These are phyloP conservation scores for Xylariaceae sp. DNA, from an alignment of 2,329 filamentous ascomycete species.

Conservation along the genomic window DNA sequence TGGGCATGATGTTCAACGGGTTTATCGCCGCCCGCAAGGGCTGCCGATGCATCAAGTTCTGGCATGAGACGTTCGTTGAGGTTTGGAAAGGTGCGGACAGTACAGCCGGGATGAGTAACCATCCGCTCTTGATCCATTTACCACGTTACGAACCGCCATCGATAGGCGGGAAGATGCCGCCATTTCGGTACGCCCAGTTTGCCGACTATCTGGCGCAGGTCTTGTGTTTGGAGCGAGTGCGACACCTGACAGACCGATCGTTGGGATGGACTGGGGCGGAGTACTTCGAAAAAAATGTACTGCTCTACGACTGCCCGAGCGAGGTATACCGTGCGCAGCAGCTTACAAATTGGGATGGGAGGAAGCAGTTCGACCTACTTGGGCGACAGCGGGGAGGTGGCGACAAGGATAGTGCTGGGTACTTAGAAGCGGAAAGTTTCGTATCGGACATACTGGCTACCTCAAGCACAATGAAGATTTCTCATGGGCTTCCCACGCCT, in stretches of 20 bases:
- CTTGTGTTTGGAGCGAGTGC: constrained; percentile 6
- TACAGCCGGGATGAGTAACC: not conserved
- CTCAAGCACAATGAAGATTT: not conserved
- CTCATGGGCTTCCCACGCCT: not conserved
- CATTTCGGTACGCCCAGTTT: not conserved
- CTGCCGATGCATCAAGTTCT: constrained; percentile 1
- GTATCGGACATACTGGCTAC: no score
- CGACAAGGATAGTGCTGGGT: no score
- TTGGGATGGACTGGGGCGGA: constrained; percentile 4
- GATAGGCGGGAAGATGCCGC: not conserved
- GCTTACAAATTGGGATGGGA: no score
- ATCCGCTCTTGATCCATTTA: no score
- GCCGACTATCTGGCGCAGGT: constrained; percentile 5
- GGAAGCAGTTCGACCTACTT: no score
- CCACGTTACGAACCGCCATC: not conserved
- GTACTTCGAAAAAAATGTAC: constrained; percentile 6
- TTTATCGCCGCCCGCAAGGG: constrained; percentile 6
- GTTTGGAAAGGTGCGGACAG: constrained; percentile 2
- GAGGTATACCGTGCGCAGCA: no score
- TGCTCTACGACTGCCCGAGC: no score
- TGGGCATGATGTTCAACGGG: constrained; percentile 2
- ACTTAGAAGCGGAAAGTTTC: no score
- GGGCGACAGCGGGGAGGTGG: no score
- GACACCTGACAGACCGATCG: constrained; percentile 1
- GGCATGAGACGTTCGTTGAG: not conserved